Percentiles rank a stretch among this genome's conserved stretches.
These are phyloP conservation scores for Madurella mycetomatis DNA, from an alignment of 2,329 filamentous ascomycete genomes.

Conservation along the genomic window DNA sequence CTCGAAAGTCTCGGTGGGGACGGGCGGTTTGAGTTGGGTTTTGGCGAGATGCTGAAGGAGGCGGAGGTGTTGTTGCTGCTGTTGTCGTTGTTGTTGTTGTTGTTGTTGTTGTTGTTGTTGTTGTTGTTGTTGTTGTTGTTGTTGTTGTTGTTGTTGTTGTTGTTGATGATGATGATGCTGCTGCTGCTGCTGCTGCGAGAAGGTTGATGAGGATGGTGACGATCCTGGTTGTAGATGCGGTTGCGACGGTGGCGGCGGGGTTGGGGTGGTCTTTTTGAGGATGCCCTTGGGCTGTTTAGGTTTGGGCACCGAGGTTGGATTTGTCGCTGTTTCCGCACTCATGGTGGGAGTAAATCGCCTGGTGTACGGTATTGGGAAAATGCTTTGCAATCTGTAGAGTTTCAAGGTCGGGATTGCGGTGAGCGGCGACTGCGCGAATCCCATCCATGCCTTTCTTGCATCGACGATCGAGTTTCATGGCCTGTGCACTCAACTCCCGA, in stretches of 20 bases:
- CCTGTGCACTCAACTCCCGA: too few relatives aligned
- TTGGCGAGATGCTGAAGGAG: conserved; percentile 61
- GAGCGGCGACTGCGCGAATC: too few relatives aligned
- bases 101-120: conserved; percentile 36
- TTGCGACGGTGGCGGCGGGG: conserved; percentile 34
- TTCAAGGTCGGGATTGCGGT: too few relatives aligned
- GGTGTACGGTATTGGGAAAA: background rate
- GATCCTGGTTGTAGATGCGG: conserved; percentile 20
- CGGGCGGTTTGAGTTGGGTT: conserved; percentile 70
- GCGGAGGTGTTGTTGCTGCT: conserved; percentile 30
- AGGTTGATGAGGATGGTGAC: conserved; percentile 35
- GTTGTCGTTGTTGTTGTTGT: too few relatives aligned
- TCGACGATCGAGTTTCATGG: too few relatives aligned
- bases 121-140: conserved; percentile 36
- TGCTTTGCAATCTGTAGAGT: background rate
- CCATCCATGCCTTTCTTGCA: too few relatives aligned
- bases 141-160: conserved; percentile 37
- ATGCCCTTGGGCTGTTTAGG: conserved; percentile 46
- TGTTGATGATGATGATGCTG: too few relatives aligned
- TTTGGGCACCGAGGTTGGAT: conserved; percentile 44
- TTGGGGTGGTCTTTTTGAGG: conserved; percentile 54
- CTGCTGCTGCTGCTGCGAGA: too few relatives aligned
- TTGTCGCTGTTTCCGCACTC: background rate
- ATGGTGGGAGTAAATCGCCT: background rate
- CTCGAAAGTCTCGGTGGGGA: conserved; percentile 56